Evolutionary conservation across 257 asterid genomes (phyloP).

Genomic region (Solanum gandarillasii): DNA sequence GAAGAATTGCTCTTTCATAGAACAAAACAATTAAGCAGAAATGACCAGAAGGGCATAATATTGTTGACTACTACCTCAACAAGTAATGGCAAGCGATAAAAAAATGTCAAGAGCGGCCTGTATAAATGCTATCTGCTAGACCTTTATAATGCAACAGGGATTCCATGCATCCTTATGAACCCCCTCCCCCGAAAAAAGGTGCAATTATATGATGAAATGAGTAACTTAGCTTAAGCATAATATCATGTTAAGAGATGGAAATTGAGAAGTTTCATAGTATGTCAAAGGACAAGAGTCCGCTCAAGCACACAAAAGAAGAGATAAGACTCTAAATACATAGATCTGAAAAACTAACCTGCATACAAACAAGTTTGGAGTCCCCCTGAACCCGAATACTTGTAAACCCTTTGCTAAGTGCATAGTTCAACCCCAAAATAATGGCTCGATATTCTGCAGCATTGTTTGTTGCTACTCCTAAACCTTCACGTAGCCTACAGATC

Average conservation of each 20-base stretch:
- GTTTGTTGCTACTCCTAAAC: constrained; percentile 14
- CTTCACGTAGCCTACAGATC: constrained; percentile 15
- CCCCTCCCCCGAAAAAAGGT: background rate
- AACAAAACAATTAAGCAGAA: background rate
- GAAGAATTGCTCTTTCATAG: background rate
- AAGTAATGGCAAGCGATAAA: background rate
- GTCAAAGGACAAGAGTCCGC: background rate
- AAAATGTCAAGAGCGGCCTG: background rate
- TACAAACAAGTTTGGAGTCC: constrained; percentile 20
- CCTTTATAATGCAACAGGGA: background rate
- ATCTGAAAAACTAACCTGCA: constrained; percentile 11
- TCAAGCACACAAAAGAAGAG: background rate
- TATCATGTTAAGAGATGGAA: background rate
- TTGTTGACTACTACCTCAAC: background rate
- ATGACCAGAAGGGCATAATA: background rate
- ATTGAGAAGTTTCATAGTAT: background rate
- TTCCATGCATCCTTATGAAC: background rate
- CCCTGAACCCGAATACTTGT: constrained; percentile 14
- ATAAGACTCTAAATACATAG: background rate
- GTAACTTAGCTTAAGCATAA: background rate
- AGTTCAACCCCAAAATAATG: constrained; percentile 13
- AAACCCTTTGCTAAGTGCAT: constrained; percentile 14
- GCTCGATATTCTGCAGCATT: constrained; percentile 18
- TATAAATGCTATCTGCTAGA: background rate
- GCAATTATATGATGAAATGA: background rate